Percentiles rank a stretch among this genome's conserved stretches.
These are phyloP conservation scores for Gomphus bonarii DNA, from an alignment of 1,284 basidiomycete genomes.

Conservation along the genomic window DNA sequence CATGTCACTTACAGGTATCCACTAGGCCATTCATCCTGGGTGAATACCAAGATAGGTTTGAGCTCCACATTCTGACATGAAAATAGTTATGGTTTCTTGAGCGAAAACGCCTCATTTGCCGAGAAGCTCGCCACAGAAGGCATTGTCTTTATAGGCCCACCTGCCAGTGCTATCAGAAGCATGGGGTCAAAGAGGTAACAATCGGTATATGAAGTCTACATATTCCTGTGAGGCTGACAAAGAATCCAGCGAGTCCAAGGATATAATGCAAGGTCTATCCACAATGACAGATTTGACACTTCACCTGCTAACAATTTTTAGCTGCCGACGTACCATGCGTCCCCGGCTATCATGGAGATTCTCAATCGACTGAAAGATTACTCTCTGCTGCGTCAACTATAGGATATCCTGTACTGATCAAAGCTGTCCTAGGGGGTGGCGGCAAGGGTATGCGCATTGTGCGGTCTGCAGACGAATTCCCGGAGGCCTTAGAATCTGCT, in stretches of 20 bases:
- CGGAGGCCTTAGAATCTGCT: constrained; percentile 73
- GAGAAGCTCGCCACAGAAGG: constrained; percentile 79
- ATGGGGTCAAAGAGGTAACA: constrained; percentile 84
- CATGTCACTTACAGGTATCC: not conserved
- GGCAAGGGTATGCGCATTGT: constrained; percentile 97
- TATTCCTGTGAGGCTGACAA: not conserved
- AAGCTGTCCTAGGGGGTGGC: constrained; percentile 93
- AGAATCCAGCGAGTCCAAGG: constrained; percentile 61
- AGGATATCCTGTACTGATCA: constrained; percentile 90
- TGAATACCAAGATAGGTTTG: constrained; percentile 20
- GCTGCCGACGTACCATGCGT: constrained; percentile 89
- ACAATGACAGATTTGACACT: not conserved
- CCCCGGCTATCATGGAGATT: constrained; percentile 77
- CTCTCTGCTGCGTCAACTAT: constrained; percentile 63
- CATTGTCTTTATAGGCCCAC: constrained; percentile 93
- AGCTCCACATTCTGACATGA: not conserved
- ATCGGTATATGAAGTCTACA: not conserved
- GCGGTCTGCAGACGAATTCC: constrained; percentile 50
- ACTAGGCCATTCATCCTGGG: constrained; percentile 74
- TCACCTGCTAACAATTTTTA: constrained; percentile 18
- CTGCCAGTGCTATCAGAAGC: constrained; percentile 84
- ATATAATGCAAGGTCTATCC: constrained; percentile 77
- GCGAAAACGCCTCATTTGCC: constrained; percentile 88
- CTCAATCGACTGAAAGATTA: constrained; percentile 61
- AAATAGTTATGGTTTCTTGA: constrained; percentile 79